These are phyloP conservation scores for Psilocybe cubensis DNA, from an alignment of 768 basidiomycete genomes.

Conservation along the genomic window DNA sequence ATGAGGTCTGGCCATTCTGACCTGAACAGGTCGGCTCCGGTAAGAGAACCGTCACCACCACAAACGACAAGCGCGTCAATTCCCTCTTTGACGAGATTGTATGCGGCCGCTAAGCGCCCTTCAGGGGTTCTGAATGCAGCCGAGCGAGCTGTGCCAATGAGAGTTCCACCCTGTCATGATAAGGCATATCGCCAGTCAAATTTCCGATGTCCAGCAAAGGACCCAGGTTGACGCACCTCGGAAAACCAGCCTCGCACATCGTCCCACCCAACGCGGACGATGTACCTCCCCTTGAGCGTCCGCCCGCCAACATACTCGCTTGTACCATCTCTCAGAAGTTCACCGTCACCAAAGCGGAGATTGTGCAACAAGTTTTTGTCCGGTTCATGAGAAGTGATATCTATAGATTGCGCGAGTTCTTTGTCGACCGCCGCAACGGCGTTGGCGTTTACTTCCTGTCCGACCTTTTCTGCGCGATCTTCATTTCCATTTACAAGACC, in stretches of 20 bases:
- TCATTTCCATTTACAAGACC: constrained; percentile 94
- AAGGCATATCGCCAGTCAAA: neutral
- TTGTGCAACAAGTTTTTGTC: constrained; percentile 60
- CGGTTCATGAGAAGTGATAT: constrained; percentile 25
- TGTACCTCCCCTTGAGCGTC: constrained; percentile 88
- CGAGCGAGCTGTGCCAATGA: constrained; percentile 93
- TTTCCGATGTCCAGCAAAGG: neutral
- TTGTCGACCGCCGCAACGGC: constrained; percentile 23
- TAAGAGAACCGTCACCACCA: constrained; percentile 96
- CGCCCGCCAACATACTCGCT: constrained; percentile 70
- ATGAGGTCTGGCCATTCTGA: constrained; percentile 94
- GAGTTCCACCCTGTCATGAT: constrained; percentile 79
- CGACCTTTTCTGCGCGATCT: constrained; percentile 30
- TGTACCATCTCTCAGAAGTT: constrained; percentile 78
- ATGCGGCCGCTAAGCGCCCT: constrained; percentile 86
- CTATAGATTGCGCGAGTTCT: constrained; percentile 14
- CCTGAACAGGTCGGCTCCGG: constrained; percentile 93
- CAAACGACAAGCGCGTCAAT: constrained; percentile 97
- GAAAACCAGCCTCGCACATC: constrained; percentile 96
- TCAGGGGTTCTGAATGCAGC: constrained; percentile 82
- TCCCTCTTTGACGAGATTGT: constrained; percentile 93
- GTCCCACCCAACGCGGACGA: constrained; percentile 97
- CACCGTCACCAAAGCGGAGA: constrained; percentile 82
- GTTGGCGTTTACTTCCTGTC: constrained; percentile 22
- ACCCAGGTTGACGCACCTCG: constrained; percentile 53